A percentile compares a stretch with the other conserved stretches of the same genome.
Evolutionary conservation across 2,329 filamentous ascomycete genomes (phyloP).

Genomic region (Onygena corvina): DNA sequence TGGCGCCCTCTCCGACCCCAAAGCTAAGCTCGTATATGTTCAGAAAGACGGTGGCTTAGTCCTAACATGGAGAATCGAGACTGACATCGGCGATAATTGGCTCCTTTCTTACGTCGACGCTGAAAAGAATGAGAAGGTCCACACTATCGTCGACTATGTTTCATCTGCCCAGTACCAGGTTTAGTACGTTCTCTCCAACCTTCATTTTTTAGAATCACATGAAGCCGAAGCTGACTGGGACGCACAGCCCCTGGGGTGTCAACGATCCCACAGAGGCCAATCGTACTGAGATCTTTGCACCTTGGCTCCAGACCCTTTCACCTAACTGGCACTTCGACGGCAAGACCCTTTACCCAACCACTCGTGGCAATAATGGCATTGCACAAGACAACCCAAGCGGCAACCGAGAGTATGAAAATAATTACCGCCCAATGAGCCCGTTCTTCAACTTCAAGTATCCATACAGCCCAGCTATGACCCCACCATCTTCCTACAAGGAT

Average conservation of each 20-base stretch:
- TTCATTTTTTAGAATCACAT: not conserved
- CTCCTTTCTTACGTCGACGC: constrained; percentile 14
- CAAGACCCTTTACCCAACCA: constrained; percentile 7
- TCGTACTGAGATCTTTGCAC: constrained; percentile 6
- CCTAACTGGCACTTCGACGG: constrained; percentile 11
- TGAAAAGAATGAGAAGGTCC: constrained; percentile 11
- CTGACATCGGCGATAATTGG: constrained; percentile 15
- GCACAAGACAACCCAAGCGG: constrained; percentile 13
- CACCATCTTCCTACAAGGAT: constrained; percentile 11
- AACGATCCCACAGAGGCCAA: constrained; percentile 13
- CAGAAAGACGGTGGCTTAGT: constrained; percentile 11
- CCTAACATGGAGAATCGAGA: constrained; percentile 14
- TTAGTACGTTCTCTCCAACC: constrained; percentile 9
- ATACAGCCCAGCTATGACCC: constrained; percentile 8
- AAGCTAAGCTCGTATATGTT: constrained; percentile 12
- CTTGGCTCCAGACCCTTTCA: constrained; percentile 9
- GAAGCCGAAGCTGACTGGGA: not conserved
- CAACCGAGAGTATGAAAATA: constrained; percentile 9
- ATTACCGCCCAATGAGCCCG: constrained; percentile 12
- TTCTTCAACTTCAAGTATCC: constrained; percentile 12
- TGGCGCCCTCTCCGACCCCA: constrained; percentile 11
- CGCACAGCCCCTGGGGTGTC: constrained; percentile 11
- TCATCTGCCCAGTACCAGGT: constrained; percentile 11
- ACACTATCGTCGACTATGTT: constrained; percentile 13
- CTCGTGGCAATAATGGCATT: constrained; percentile 14